Conservation (phyloP, 129 eudicot species). For the Escallonia rubra region DNA sequence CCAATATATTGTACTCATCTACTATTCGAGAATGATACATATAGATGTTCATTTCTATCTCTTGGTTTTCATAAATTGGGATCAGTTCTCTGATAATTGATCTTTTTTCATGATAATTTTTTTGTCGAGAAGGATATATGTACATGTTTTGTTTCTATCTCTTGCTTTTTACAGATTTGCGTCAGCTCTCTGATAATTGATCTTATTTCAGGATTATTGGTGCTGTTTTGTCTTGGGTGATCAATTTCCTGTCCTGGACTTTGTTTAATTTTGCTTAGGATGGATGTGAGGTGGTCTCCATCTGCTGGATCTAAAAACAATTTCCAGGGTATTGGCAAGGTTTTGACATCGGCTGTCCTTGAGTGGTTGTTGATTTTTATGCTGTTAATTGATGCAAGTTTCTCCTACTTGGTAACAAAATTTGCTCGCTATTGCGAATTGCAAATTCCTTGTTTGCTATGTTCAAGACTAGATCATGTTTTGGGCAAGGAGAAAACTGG, state of each 20-base stretch:
- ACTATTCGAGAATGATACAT: not conserved
- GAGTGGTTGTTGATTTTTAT: constrained; percentile 84
- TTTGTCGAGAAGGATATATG: not conserved
- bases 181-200: not conserved
- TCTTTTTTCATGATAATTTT: not conserved
- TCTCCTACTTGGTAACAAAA: constrained; percentile 57
- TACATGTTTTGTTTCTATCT: not conserved
- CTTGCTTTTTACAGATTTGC: not conserved
- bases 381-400: constrained; percentile 64
- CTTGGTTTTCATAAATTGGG: not conserved
- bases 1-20: not conserved
- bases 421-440: constrained; percentile 67
- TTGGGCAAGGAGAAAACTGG: constrained; percentile 53
- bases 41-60: not conserved
- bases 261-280: constrained; percentile 1
- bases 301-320: constrained; percentile 16
- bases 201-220: not conserved
- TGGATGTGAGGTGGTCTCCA: constrained; percentile 20
- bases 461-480: constrained; percentile 87
- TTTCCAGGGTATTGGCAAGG: constrained; percentile 29
- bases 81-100: not conserved
- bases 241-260: not conserved
- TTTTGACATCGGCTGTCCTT: constrained; percentile 57
- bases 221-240: not conserved
- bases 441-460: constrained; percentile 72